Percentiles rank a stretch among this genome's conserved stretches.
Conservation (phyloP, 2,329 filamentous ascomycete genomes). For the Volutella citrinella region DNA sequence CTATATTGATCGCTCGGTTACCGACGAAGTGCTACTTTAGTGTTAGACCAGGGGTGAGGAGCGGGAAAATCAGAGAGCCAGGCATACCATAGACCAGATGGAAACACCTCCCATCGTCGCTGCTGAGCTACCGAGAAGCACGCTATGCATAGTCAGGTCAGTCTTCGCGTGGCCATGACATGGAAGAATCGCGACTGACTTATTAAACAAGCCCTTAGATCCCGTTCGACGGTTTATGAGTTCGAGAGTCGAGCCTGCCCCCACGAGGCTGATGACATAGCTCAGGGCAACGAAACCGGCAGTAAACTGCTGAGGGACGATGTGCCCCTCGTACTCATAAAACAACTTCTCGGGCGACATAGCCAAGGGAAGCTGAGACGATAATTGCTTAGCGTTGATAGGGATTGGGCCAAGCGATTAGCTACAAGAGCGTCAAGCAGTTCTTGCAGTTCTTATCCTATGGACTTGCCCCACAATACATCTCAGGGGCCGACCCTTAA, state of each 20-base stretch:
- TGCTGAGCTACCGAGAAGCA: conserved; percentile 61
- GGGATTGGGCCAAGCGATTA: too few species aligned
- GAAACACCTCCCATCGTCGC: conserved; percentile 71
- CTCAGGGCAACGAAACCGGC: conserved; percentile 68
- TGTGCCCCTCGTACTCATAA: conserved; percentile 38
- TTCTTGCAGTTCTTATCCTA: too few species aligned
- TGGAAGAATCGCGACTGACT: conserved; percentile 37
- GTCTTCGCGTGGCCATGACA: too few species aligned
- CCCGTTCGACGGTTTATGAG: conserved; percentile 74
- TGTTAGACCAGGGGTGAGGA: conserved; percentile 7
- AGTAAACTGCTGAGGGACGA: conserved; percentile 49
- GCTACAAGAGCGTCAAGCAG: too few species aligned
- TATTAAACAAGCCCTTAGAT: conserved; percentile 64
- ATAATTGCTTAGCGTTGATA: too few species aligned
- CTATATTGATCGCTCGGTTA: conserved; percentile 73
- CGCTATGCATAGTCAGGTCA: conserved; percentile 43
- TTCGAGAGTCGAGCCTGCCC: conserved; percentile 76
- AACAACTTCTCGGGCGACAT: conserved; percentile 32
- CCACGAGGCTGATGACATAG: conserved; percentile 72
- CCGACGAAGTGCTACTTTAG: conserved; percentile 64
- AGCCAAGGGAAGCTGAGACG: too few species aligned
- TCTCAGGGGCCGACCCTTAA: too few species aligned
- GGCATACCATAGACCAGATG: conserved; percentile 66
- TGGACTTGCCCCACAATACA: too few species aligned
- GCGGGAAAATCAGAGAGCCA: not conserved